Base-by-base conservation (phyloP, 306 rosid species). In the Ceratonia siliqua region DNA sequence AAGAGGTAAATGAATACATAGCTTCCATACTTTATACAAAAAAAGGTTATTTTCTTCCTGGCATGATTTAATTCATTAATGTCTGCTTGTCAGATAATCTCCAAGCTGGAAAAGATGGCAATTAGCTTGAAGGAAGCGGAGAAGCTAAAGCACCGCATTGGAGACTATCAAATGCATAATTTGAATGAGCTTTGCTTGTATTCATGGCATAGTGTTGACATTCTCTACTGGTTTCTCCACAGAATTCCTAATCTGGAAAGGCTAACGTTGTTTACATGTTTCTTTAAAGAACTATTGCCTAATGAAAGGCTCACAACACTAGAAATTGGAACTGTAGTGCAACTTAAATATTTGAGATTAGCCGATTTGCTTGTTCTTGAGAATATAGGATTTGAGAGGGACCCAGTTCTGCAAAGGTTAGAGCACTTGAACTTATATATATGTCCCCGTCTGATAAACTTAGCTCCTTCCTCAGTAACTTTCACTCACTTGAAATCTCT, bases 171-270 rank as follows among this genome's bases (percentile, higher is more conserved):
- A 56, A 38, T 12, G 63, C 46, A 65, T 35, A 32, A 42, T 3
- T 24, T 79, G 46, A 52, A 73, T 56, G 69, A 72, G 27, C 54
- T 79, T 45, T 17, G 10, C 15, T 72, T 79, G 14, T 32, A 22
- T 4, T 2, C 22, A 33, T 0, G 6, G 35, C 21, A 8, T 15
- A 21, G 15, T 11, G 41, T 54, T 32, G 39, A 56, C 0, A 8
- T 46, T 65, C 25, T 80, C 12, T 56, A 57, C 67, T 80, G 71
- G 32, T 79, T 79, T 62, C 71, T 80, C 12, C 59, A 58, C 6
- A 38, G 25, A 0, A 73, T 57, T 64, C 76, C 79, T 56, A n/a
- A 65, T 65, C 48, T 79, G 32, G 24, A 63, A 30, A 62, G 43
- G 25, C 45, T 65, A 0, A 28, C 22, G 0, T 53, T 72, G 48